Percentiles rank a stretch among this genome's conserved stretches.
Evolutionary conservation across 768 basidiomycete genomes (phyloP).

Genomic region (Tulasnella sp.): DNA sequence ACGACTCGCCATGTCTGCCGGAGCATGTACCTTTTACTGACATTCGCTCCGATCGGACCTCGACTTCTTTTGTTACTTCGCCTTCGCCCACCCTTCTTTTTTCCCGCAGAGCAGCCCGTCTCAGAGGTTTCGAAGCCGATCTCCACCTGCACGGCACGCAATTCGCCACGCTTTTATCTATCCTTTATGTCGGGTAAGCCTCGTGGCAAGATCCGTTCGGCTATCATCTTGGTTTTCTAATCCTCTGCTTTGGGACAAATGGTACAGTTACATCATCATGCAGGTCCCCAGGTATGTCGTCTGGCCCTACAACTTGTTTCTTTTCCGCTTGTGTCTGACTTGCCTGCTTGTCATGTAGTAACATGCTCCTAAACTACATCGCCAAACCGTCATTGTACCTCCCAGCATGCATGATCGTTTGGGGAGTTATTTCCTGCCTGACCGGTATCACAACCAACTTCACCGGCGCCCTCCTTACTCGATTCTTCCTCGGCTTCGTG

Average conservation of each 20-base stretch:
- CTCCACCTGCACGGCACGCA: conserved; percentile 52
- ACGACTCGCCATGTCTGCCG: neutral
- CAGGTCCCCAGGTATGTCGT: conserved; percentile 47
- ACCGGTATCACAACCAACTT: conserved; percentile 50
- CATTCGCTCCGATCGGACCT: neutral
- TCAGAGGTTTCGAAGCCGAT: conserved; percentile 41
- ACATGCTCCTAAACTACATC: conserved; percentile 60
- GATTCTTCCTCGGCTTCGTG: conserved; percentile 73
- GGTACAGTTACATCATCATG: conserved; percentile 46
- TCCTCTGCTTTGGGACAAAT: neutral
- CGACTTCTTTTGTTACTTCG: neutral
- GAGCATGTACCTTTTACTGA: neutral
- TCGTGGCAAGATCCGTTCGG: neutral
- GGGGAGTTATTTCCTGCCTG: conserved; percentile 48
- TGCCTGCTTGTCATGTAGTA: conserved; percentile 36
- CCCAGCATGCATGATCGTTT: conserved; percentile 33
- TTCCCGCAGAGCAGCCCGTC: conserved; percentile 48
- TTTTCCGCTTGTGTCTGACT: conserved; percentile 12
- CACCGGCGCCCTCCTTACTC: conserved; percentile 51
- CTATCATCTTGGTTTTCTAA: neutral
- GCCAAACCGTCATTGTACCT: conserved; percentile 48
- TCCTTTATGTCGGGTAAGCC: conserved; percentile 57
- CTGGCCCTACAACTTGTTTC: neutral
- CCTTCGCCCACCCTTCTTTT: neutral
- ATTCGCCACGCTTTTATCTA: conserved; percentile 59